Base-by-base conservation (phyloP, 345 rosid genomes). In the Psidium friedrichsthalianum region DNA sequence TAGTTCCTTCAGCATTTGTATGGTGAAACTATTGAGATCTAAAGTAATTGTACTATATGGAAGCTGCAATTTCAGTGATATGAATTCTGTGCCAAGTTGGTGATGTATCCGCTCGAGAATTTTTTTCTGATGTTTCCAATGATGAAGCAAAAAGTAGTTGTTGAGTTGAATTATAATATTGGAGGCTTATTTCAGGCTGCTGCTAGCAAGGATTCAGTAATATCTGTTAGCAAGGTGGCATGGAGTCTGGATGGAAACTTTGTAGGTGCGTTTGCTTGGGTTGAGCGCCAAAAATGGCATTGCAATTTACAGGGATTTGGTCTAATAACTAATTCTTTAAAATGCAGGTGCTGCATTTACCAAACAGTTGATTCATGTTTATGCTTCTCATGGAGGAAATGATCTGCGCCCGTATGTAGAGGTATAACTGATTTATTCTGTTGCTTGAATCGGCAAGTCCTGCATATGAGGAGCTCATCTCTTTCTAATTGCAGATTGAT, bases 191-290 rank as follows among this genome's bases (percentile, higher is more conserved):
- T 90, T 32, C 92, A 93, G 94, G 91, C 91, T 87, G 58, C 92
- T 76, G 86, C 90, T 57, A 88, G 51, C 86, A 94, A 90, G 84
- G 94, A 93, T 74, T 54, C 87, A 84, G 83, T 82, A 36, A 86
- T 90, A 74, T 92, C 94, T 84, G 95, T 94, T 85, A 93, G 86
- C 83, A 93, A 91, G 10, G 95, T 92, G 82, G 89, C 91, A 11
- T 94, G 96, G 95, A 93, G 95, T 87, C 91, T 93, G 29, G 95
- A 93, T 89, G 96, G 95, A 87, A 91, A 84, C 52, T 92, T 92
- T 87, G 89, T 92, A 51, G 95, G 89, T 87, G 44, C 47, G 84
- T 84, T 74, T 55, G 53, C 44, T 84, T 59, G 64, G 20, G 53
- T 61, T 51, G 25, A 6, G 78, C 14, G 0, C 80, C 80, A 69